A percentile compares a stretch with the other conserved stretches of the same genome.
These are phyloP conservation scores for Cladophialophora immunda DNA, from an alignment of 2,329 filamentous ascomycete genomes.

Conservation along the genomic window DNA sequence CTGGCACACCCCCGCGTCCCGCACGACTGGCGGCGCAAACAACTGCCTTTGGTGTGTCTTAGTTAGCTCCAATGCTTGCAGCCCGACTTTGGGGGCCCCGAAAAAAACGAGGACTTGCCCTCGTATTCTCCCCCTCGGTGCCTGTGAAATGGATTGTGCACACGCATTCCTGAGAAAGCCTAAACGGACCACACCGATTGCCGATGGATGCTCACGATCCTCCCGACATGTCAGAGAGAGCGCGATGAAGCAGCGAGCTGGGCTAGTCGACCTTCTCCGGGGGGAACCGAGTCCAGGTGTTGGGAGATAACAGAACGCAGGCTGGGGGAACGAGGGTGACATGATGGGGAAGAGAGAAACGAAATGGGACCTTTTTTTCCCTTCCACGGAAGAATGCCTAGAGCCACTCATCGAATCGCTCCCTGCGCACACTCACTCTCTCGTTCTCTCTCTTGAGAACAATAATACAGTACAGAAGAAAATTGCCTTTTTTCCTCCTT, in stretches of 20 bases:
- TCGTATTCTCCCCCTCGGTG: not conserved
- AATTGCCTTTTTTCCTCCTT: not conserved
- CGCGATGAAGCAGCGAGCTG: not conserved
- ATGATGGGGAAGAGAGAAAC: not conserved
- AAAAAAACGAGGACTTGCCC: not conserved
- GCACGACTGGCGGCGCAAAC: not conserved
- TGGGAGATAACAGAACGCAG: not conserved
- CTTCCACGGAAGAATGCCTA: not conserved
- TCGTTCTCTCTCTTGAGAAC: no score
- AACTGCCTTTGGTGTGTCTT: not conserved
- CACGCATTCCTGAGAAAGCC: not conserved
- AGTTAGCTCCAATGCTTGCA: not conserved
- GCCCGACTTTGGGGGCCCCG: not conserved
- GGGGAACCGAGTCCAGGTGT: not conserved
- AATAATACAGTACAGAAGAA: no score
- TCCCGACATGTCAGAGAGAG: not conserved
- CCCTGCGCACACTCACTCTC: no score
- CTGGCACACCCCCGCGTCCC: not conserved
- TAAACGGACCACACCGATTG: constrained; percentile 9
- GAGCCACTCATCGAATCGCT: not conserved
- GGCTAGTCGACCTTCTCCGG: not conserved
- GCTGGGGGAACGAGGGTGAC: not conserved
- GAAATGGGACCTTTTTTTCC: not conserved
- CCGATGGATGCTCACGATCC: not conserved
- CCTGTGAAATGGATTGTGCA: not conserved